phyloP scores from a whole-genome alignment of 345 rosid species.

The Acer negundo region DNA sequence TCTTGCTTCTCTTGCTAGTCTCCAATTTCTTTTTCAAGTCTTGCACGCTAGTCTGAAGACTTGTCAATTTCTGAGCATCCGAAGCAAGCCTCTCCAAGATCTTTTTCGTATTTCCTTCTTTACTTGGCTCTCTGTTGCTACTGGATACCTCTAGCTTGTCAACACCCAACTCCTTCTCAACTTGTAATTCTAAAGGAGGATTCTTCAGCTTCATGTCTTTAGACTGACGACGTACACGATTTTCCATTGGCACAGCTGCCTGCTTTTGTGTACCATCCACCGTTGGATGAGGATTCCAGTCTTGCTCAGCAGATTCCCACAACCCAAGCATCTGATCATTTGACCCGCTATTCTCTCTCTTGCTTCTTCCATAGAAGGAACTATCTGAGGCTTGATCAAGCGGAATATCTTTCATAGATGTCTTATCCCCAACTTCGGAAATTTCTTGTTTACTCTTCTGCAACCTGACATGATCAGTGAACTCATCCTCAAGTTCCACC shows the following conservation, averaged over 20 bases:
- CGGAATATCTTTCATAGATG: slow-evolving; percentile 61
- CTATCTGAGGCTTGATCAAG: slow-evolving; percentile 72
- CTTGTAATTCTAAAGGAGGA: slow-evolving; percentile 52
- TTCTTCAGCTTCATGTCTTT: slow-evolving; percentile 21
- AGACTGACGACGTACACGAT: slow-evolving; percentile 12
- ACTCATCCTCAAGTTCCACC: slow-evolving; percentile 31
- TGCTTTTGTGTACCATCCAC: slow-evolving; percentile 18
- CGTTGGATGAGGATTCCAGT: slow-evolving; percentile 23
- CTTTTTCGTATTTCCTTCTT: slow-evolving; percentile 46
- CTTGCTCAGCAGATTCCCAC: slow-evolving; percentile 56
- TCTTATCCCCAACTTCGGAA: slow-evolving; percentile 36
- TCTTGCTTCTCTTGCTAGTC: slow-evolving; percentile 55
- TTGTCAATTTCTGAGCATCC: slow-evolving; percentile 65
- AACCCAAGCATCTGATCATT: slow-evolving; percentile 52
- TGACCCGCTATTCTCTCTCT: slow-evolving; percentile 35
- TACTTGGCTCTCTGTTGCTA: slow-evolving; percentile 37
- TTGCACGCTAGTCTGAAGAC: slow-evolving; percentile 55
- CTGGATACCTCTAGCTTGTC: slow-evolving; percentile 68
- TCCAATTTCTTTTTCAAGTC: slow-evolving; percentile 72
- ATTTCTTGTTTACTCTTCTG: slow-evolving; percentile 42
- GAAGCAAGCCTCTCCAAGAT: slow-evolving; percentile 72
- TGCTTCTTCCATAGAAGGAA: slow-evolving; percentile 49
- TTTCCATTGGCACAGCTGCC: slow-evolving; percentile 20
- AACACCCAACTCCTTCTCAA: slow-evolving; percentile 67
- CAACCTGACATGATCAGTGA: slow-evolving; percentile 34